These are phyloP conservation scores for Albatrellus sp. DNA, from an alignment of 1,284 basidiomycete species.

Conservation along the genomic window DNA sequence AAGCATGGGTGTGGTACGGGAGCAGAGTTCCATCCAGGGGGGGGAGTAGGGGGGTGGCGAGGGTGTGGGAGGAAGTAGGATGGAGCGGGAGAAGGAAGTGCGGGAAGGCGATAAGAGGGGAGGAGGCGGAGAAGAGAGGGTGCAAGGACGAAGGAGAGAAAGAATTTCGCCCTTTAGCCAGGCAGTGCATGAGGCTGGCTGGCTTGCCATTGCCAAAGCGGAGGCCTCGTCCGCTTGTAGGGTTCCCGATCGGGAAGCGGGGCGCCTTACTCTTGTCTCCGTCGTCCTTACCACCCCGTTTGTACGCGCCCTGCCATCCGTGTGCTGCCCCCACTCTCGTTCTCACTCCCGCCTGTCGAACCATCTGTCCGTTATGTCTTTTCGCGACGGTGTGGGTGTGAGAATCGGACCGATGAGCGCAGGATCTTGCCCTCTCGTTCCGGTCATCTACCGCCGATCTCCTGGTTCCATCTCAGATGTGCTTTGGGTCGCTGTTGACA, in stretches of 20 bases:
- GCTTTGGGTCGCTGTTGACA: no score
- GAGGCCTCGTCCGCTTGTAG: slow-evolving; percentile 5
- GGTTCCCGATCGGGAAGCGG: neutral
- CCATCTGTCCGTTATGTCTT: no score
- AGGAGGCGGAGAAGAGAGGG: neutral
- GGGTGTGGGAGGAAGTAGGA: slow-evolving; percentile 1
- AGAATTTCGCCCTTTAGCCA: slow-evolving; percentile 13
- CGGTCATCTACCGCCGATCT: slow-evolving; percentile 8
- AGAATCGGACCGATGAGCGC: no score
- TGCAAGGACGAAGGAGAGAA: slow-evolving; percentile 4
- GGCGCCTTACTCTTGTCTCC: neutral
- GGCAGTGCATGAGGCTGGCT: slow-evolving; percentile 12
- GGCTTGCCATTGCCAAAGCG: slow-evolving; percentile 5
- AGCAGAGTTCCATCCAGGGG: neutral
- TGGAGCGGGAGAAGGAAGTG: neutral
- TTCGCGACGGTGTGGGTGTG: no score
- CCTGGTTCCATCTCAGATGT: slow-evolving; percentile 8
- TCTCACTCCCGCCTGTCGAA: no score
- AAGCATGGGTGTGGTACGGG: neutral
- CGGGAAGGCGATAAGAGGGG: neutral
- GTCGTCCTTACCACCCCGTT: no score
- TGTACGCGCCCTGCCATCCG: neutral
- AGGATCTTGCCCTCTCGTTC: neutral
- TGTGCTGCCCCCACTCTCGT: neutral
- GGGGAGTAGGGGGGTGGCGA: neutral